phyloP scores from a whole-genome alignment of 257 asterid genomes.

The Solanum pinnatisectum region DNA sequence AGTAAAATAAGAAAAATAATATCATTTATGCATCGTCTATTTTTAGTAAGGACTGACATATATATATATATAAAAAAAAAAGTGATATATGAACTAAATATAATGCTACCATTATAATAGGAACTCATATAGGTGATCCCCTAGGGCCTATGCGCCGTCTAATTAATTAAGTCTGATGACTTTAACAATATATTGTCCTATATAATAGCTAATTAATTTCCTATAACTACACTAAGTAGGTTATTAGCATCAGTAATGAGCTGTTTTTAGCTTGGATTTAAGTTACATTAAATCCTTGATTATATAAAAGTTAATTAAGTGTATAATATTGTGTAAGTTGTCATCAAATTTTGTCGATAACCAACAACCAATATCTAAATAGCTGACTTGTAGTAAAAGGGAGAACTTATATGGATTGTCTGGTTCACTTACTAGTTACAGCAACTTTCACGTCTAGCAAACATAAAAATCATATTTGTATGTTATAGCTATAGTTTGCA shows the following conservation, averaged over 20 bases:
- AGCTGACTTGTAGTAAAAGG: too few relatives aligned
- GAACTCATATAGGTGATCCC: neutral
- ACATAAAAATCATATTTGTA: too few relatives aligned
- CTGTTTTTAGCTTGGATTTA: neutral
- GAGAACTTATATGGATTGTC: neutral
- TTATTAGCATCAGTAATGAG: neutral
- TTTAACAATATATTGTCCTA: neutral
- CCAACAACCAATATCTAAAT: neutral
- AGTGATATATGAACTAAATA: neutral
- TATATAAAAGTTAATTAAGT: neutral
- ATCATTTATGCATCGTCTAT: too few relatives aligned
- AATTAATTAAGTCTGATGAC: neutral
- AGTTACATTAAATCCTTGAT: neutral
- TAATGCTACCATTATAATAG: neutral
- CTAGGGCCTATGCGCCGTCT: neutral
- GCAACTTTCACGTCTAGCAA: too few relatives aligned
- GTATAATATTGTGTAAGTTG: neutral
- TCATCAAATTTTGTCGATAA: neutral
- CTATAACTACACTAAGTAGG: neutral
- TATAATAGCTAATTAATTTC: neutral
- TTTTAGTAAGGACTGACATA: too few relatives aligned
- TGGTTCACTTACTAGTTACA: neutral
- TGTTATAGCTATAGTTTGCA: too few relatives aligned
- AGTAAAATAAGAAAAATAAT: too few relatives aligned
- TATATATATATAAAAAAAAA: too few relatives aligned